A percentile compares a stretch with the other conserved stretches of the same genome.
These are phyloP conservation scores for Maudiozyma barnettii DNA, from an alignment of 805 yeast genomes.

Conservation along the genomic window DNA sequence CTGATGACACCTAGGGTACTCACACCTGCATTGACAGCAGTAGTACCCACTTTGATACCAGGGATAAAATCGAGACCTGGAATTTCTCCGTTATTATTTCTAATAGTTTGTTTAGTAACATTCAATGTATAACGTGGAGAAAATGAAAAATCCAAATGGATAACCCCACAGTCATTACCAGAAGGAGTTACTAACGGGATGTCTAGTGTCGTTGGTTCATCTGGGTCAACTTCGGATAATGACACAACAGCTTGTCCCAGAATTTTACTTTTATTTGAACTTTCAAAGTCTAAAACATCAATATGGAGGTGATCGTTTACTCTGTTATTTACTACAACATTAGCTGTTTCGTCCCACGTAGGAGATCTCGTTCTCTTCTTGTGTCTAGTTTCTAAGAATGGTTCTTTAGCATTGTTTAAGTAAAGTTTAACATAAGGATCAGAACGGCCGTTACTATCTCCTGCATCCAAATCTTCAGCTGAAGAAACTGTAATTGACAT, in stretches of 20 bases:
- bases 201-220: slow-evolving; percentile 39
- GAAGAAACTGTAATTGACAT: slow-evolving; percentile 46
- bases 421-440: slow-evolving; percentile 74
- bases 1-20: slow-evolving; percentile 30
- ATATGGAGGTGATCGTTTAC: slow-evolving; percentile 46
- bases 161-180: slow-evolving; percentile 43
- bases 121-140: slow-evolving; percentile 57
- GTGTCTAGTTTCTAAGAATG: slow-evolving; percentile 61
- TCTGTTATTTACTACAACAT: slow-evolving; percentile 48
- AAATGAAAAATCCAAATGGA: slow-evolving; percentile 50
- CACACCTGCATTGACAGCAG: slow-evolving; percentile 35
- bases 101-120: slow-evolving; percentile 30
- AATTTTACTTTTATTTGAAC: slow-evolving; percentile 72
- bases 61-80: slow-evolving; percentile 45
- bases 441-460: slow-evolving; percentile 77
- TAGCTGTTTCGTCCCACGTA: slow-evolving; percentile 61
- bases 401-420: slow-evolving; percentile 46
- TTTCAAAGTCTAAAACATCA: slow-evolving; percentile 75
- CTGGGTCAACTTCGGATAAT: slow-evolving; percentile 51
- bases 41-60: slow-evolving; percentile 34
- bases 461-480: slow-evolving; percentile 61
- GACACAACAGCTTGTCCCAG: slow-evolving; percentile 54
- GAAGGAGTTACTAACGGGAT: slow-evolving; percentile 34
- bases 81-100: slow-evolving; percentile 34
- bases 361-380: slow-evolving; percentile 80